These are phyloP conservation scores for Cryphonectria naterciae DNA, from an alignment of 2,329 filamentous ascomycete genomes.

Conservation along the genomic window DNA sequence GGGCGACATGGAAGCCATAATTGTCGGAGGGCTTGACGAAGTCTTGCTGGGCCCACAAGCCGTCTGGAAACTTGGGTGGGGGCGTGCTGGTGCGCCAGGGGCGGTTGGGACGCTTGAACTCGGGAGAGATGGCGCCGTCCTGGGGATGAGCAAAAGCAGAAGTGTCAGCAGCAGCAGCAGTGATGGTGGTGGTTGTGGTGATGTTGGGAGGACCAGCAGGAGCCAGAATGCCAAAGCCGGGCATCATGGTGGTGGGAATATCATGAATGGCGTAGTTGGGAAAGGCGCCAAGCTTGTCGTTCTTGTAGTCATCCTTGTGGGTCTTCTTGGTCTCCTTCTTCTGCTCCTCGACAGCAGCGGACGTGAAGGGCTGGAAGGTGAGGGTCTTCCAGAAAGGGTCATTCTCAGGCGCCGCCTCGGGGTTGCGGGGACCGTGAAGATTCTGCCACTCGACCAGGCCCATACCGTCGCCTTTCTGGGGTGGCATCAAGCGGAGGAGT, in stretches of 20 bases:
- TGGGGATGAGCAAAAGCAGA: not conserved
- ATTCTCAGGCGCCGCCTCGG: not conserved
- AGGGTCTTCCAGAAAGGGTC: not conserved
- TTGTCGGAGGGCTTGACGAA: no score
- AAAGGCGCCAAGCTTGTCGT: not conserved
- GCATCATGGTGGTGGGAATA: not conserved
- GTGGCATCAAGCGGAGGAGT: not conserved
- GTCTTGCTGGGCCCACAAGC: not conserved
- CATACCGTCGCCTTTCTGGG: not conserved
- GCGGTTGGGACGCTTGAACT: constrained; percentile 8
- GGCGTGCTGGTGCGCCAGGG: constrained; percentile 15
- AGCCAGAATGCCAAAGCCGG: not conserved
- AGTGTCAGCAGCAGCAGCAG: not conserved
- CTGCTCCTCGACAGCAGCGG: not conserved
- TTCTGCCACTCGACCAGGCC: constrained; percentile 22
- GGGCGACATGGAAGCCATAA: constrained; percentile 13
- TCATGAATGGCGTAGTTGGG: not conserved
- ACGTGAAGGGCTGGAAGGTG: not conserved
- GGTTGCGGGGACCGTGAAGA: constrained; percentile 6
- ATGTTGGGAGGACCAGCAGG: not conserved
- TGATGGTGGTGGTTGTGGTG: not conserved
- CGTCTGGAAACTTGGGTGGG: not conserved
- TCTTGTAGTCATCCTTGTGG: not conserved
- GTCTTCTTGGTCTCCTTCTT: not conserved
- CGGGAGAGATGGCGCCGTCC: not conserved